Base-by-base conservation (phyloP, 257 asterid genomes). In the Linaria vulgaris region DNA sequence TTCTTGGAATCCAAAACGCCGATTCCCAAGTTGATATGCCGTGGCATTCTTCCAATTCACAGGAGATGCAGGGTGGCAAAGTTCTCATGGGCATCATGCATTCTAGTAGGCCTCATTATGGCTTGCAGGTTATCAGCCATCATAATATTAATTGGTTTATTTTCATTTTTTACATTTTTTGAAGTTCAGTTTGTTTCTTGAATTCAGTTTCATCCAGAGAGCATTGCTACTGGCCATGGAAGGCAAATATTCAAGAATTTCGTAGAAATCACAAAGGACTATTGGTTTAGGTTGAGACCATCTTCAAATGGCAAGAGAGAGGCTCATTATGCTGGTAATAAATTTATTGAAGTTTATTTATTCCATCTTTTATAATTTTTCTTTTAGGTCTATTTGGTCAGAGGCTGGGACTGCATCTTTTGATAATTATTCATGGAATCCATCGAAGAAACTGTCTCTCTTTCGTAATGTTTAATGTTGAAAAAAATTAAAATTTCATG, bases 61-160 rank as follows among this genome's bases (percentile, higher is more conserved):
- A 54, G 64, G 86, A 70, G 53, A 61, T 73, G 68, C 76, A 66
- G 61, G 39, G 49, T 46, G 75, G 78, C 67, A 81, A 71, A 53
- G 78, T 94, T 76, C 90, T 94, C 23, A 90, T 94, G 99, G 99
- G 97, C 56, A 75, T 94, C 75, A 90, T 87, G 97, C 99, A 94
- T 75, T 75, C 82, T 34, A 81, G 77, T 66, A 74, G 92, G 70
- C 99, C 99, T 74, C 99, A 94, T 74, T 94, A 84, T 71, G 97
- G 97, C 20, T 68, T 94, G 81, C 99, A 94, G 97, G 99, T 94
- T 63, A 60, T 15, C 66, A 43, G 63, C 64, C 67, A 48, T 55
- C 62, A 34, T 20, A 17, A 39, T 49, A 41, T 39, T 68, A 39
- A 17, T 8, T 67, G 56, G 13, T 58, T 25, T 55, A 30, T 31